A percentile compares a stretch with the other conserved stretches of the same genome.
Evolutionary conservation across 1,284 basidiomycete species (phyloP).

Genomic region (Phellopilus nigrolimitatus): DNA sequence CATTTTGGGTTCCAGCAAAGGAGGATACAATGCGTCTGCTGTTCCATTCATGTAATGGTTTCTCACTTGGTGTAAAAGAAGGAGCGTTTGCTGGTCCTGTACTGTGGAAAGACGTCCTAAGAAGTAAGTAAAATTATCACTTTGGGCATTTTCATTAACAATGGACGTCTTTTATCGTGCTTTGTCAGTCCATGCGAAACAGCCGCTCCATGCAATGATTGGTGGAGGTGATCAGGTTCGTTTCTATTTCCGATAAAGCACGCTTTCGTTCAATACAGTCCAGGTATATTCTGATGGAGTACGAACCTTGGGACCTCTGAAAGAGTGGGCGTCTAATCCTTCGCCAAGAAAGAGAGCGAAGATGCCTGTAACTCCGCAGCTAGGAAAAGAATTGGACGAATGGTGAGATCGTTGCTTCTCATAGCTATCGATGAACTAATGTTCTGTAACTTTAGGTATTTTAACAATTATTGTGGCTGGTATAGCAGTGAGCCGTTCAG

Average conservation of each 20-base stretch:
- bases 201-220: slow-evolving; percentile 44
- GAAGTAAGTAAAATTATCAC: slow-evolving; percentile 14
- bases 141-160: background rate
- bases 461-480: slow-evolving; percentile 22
- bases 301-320: slow-evolving; percentile 18
- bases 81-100: slow-evolving; percentile 21
- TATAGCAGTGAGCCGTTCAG: slow-evolving; percentile 17
- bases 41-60: slow-evolving; percentile 25
- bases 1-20: slow-evolving; percentile 22
- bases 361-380: slow-evolving; percentile 14
- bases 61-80: slow-evolving; percentile 20
- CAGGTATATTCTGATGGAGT: slow-evolving; percentile 26
- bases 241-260: background rate
- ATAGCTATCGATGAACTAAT: background rate
- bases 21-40: slow-evolving; percentile 25
- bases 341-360: slow-evolving; percentile 18
- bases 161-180: slow-evolving; percentile 12
- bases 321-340: slow-evolving; percentile 19
- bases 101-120: slow-evolving; percentile 24
- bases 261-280: background rate
- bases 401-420: slow-evolving; percentile 13
- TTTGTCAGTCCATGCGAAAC: slow-evolving; percentile 18
- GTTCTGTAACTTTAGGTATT: slow-evolving; percentile 15
- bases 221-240: slow-evolving; percentile 32
- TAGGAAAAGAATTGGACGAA: slow-evolving; percentile 20